Conservation (phyloP, 1,284 basidiomycete genomes). For the Puccinia hordei region DNA sequence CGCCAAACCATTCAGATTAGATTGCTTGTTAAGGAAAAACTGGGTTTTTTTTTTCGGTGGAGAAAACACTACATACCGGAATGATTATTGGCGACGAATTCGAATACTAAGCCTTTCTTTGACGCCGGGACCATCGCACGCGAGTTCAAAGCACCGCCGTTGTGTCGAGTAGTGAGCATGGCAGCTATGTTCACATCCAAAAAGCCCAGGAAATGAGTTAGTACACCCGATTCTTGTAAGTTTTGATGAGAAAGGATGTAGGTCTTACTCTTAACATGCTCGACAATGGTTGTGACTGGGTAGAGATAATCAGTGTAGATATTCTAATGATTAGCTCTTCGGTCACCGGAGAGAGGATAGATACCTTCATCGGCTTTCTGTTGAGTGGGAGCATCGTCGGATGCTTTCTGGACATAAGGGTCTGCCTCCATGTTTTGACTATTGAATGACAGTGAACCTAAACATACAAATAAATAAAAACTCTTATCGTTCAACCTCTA, state of each 20-base stretch:
- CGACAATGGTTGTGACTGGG: constrained; percentile 1
- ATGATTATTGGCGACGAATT: constrained; percentile 76
- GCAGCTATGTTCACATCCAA: constrained; percentile 60
- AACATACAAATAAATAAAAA: too few species aligned
- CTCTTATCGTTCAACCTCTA: too few species aligned
- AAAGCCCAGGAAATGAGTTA: background rate
- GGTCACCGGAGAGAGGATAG: too few species aligned
- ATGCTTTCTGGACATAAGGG: constrained; percentile 42
- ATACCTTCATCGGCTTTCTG: constrained; percentile 43
- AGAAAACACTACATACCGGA: constrained; percentile 67
- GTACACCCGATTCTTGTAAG: background rate
- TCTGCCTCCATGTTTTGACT: constrained; percentile 29
- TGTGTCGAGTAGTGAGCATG: constrained; percentile 77
- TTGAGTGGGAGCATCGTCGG: constrained; percentile 34
- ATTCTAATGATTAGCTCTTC: too few species aligned
- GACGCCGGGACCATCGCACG: constrained; percentile 77
- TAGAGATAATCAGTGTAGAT: background rate
- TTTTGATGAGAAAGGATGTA: background rate
- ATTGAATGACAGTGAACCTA: too few species aligned
- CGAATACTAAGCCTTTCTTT: constrained; percentile 61
- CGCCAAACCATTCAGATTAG: background rate
- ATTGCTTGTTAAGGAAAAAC: background rate
- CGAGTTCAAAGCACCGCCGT: constrained; percentile 75
- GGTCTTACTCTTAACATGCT: constrained; percentile 28
- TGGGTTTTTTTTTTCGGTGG: too few species aligned